These are phyloP conservation scores for Daldinia eschscholtzii DNA, from an alignment of 2,329 filamentous ascomycete species.

Conservation along the genomic window DNA sequence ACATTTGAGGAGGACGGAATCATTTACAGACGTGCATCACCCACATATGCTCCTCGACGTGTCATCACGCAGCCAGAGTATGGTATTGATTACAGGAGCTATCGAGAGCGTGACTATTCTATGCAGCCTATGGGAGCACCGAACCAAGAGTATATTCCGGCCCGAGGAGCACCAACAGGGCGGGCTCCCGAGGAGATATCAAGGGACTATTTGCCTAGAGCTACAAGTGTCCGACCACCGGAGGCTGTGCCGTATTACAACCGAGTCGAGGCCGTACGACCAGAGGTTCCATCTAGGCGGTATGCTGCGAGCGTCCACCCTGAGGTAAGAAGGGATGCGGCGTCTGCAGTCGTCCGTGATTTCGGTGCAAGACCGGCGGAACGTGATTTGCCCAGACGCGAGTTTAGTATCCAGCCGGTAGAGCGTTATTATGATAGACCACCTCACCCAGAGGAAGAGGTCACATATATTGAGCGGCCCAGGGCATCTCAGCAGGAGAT, in stretches of 20 bases:
- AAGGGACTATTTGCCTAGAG: slow-evolving; percentile 67
- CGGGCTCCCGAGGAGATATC: slow-evolving; percentile 61
- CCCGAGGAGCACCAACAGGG: slow-evolving; percentile 59
- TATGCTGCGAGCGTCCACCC: slow-evolving; percentile 60
- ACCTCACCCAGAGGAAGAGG: slow-evolving; percentile 54
- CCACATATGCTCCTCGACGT: slow-evolving; percentile 65
- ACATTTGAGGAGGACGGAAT: slow-evolving; percentile 64
- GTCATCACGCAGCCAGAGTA: slow-evolving; percentile 74
- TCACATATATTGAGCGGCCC: slow-evolving; percentile 61
- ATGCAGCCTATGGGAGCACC: slow-evolving; percentile 60
- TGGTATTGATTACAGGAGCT: slow-evolving; percentile 65
- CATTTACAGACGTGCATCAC: slow-evolving; percentile 65
- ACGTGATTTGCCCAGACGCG: slow-evolving; percentile 52
- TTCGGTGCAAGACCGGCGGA: slow-evolving; percentile 54
- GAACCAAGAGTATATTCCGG: slow-evolving; percentile 62
- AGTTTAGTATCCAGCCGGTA: slow-evolving; percentile 59
- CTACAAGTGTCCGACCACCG: slow-evolving; percentile 69
- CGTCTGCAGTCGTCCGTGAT: slow-evolving; percentile 48
- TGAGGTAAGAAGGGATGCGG: slow-evolving; percentile 55
- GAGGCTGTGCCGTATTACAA: slow-evolving; percentile 61
- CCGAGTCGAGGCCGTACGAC: slow-evolving; percentile 59
- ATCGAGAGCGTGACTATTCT: slow-evolving; percentile 70
- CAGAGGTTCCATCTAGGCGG: slow-evolving; percentile 60
- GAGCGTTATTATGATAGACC: slow-evolving; percentile 61
- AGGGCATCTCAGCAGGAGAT: slow-evolving; percentile 58